Conservation (phyloP, 2,329 filamentous ascomycete species). For the Xylariaceae sp. region DNA sequence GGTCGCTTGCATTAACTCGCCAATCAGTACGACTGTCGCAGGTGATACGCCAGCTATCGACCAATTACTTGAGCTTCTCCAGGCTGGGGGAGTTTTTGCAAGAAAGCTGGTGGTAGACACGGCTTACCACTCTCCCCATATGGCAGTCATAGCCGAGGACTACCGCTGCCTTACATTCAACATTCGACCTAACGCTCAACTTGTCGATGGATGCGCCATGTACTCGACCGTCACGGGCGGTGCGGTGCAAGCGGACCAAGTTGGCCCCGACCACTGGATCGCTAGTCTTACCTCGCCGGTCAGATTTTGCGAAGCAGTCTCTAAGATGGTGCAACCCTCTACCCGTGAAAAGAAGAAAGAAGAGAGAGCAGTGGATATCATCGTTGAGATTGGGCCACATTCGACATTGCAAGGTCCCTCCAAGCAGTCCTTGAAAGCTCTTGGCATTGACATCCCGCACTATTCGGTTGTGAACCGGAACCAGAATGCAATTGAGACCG, state of each 20-base stretch:
- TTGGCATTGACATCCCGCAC: not conserved
- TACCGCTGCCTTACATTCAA: not conserved
- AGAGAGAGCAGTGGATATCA: too few relatives aligned
- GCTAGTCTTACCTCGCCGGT: not conserved
- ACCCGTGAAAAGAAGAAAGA: too few relatives aligned
- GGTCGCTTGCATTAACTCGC: conserved; percentile 13
- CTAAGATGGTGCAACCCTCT: not conserved
- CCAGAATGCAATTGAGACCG: not conserved
- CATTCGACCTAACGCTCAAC: too few relatives aligned
- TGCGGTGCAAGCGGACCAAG: not conserved
- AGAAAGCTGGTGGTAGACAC: conserved; percentile 5
- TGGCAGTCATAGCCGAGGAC: not conserved
- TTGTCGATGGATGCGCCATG: not conserved
- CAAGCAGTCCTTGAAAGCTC: not conserved
- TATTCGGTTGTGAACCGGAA: not conserved
- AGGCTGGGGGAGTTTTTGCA: not conserved
- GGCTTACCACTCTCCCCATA: conserved; percentile 17
- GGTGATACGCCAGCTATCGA: conserved; percentile 2
- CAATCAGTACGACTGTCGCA: conserved; percentile 9
- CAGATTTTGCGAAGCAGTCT: not conserved
- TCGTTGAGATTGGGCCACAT: conserved; percentile 3
- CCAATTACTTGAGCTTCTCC: not conserved
- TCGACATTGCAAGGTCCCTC: not conserved
- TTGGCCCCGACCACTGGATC: not conserved
- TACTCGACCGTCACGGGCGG: not conserved